Conservation (phyloP, 192 early-diverging fungal species). For the Pilobolus umbonatus region DNA sequence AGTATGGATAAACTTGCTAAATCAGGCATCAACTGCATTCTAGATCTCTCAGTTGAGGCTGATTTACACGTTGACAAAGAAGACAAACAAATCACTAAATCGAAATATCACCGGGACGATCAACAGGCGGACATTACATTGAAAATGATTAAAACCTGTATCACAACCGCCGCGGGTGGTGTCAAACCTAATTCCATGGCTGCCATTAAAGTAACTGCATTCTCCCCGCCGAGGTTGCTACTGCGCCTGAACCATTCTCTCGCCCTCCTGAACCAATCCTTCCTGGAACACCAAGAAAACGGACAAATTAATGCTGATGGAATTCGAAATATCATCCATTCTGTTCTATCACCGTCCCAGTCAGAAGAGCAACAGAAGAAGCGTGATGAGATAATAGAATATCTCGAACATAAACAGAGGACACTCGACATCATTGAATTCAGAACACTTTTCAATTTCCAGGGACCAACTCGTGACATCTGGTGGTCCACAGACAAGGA, state of each 20-base stretch:
- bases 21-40: conserved; percentile 70
- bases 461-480: conserved; percentile 16
- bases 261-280: conserved; percentile 52
- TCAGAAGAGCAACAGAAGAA: conserved; percentile 2
- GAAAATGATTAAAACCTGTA: conserved; percentile 61
- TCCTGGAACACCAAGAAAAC: conserved; percentile 38
- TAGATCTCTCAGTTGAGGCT: conserved; percentile 85
- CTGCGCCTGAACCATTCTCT: conserved; percentile 42
- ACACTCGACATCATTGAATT: conserved; percentile 20
- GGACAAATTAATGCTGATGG: conserved; percentile 9
- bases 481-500: conserved; percentile 16
- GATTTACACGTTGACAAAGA: conserved; percentile 60
- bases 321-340: conserved; percentile 1
- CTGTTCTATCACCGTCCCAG: conserved; percentile 2
- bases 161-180: conserved; percentile 54
- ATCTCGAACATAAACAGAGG: not conserved
- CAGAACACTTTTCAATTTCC: conserved; percentile 15
- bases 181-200: conserved; percentile 65
- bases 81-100: conserved; percentile 28
- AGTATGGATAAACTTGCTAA: conserved; percentile 68
- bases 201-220: conserved; percentile 87
- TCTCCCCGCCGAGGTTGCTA: conserved; percentile 61
- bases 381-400: conserved; percentile 1
- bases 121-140: conserved; percentile 57
- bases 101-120: conserved; percentile 34